Conservation (phyloP, 2,329 filamentous ascomycete species). For the Ophiostoma ulmi region DNA sequence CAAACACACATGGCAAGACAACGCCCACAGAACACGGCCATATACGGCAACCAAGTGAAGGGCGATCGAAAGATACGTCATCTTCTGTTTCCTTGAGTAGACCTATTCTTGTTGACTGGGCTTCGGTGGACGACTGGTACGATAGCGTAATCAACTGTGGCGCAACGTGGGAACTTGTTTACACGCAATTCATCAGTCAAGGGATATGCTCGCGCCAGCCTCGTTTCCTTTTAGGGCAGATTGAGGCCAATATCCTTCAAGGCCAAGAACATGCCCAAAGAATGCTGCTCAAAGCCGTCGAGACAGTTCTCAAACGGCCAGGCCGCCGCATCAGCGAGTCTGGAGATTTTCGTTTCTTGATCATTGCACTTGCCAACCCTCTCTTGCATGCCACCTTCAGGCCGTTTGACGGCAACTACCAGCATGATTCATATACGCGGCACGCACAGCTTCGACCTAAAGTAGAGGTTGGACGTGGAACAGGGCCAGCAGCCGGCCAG, state of each 20-base stretch:
- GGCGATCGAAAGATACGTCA: neutral
- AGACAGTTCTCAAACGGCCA: conserved; percentile 74
- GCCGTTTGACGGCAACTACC: conserved; percentile 39
- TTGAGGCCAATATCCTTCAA: conserved; percentile 46
- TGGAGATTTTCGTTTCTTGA: conserved; percentile 68
- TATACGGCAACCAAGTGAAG: neutral
- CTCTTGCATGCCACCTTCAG: conserved; percentile 52
- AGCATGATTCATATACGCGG: conserved; percentile 29
- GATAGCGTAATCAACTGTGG: conserved; percentile 62
- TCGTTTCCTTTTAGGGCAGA: conserved; percentile 36
- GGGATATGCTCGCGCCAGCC: conserved; percentile 34
- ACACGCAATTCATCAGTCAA: conserved; percentile 47
- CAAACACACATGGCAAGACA: conserved; percentile 40
- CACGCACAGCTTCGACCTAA: neutral
- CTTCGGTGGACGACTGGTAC: conserved; percentile 68
- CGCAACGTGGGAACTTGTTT: conserved; percentile 57
- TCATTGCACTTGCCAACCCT: conserved; percentile 76
- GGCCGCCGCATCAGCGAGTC: conserved; percentile 62
- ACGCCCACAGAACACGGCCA: neutral
- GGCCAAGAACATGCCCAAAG: conserved; percentile 66
- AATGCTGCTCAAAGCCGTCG: conserved; percentile 69
- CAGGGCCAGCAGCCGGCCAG: conserved; percentile 52
- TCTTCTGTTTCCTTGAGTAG: conserved; percentile 15
- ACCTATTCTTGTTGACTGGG: conserved; percentile 67
- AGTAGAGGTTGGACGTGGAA: conserved; percentile 30